A percentile compares a stretch with the other conserved stretches of the same genome.
These are phyloP conservation scores for Calonectria leucothoes DNA, from an alignment of 2,329 filamentous ascomycete species.

Conservation along the genomic window DNA sequence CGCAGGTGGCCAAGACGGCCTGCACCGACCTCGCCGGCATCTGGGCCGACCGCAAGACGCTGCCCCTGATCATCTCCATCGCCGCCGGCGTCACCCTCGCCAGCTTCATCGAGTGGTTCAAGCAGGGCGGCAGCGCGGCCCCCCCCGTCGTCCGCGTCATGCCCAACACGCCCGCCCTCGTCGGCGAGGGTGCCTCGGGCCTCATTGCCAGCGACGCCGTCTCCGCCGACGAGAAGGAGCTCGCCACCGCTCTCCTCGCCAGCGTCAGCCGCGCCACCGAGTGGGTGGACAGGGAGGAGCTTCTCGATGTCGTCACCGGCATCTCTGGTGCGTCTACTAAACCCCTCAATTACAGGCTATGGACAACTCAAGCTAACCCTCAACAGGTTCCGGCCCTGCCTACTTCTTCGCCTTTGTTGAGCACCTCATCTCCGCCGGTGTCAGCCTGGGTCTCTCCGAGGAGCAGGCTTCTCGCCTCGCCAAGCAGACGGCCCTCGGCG, in stretches of 20 bases:
- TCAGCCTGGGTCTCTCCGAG: conserved; percentile 55
- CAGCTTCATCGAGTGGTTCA: conserved; percentile 57
- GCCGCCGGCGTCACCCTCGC: conserved; percentile 60
- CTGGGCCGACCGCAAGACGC: conserved; percentile 46
- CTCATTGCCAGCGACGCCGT: conserved; percentile 58
- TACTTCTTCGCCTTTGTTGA: conserved; percentile 67
- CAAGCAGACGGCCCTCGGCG: conserved; percentile 63
- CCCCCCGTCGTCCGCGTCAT: conserved; percentile 63
- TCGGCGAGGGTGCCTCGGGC: conserved; percentile 62
- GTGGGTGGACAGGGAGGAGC: conserved; percentile 62
- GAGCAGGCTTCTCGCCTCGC: conserved; percentile 63
- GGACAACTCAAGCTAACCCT: conserved; percentile 11
- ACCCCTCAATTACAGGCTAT: background rate
- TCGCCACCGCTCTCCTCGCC: conserved; percentile 55
- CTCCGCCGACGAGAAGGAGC: conserved; percentile 53
- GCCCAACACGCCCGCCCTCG: conserved; percentile 64
- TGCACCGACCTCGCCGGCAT: conserved; percentile 59
- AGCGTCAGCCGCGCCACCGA: conserved; percentile 61
- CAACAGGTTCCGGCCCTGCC: conserved; percentile 59
- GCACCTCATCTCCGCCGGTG: conserved; percentile 59
- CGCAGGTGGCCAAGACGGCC: conserved; percentile 59
- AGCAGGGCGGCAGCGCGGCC: conserved; percentile 48
- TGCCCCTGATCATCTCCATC: conserved; percentile 61
- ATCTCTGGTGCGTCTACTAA: conserved; percentile 54
- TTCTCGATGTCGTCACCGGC: conserved; percentile 63